Conservation (phyloP, 805 yeast species). For the Torulaspora delbrueckii region DNA sequence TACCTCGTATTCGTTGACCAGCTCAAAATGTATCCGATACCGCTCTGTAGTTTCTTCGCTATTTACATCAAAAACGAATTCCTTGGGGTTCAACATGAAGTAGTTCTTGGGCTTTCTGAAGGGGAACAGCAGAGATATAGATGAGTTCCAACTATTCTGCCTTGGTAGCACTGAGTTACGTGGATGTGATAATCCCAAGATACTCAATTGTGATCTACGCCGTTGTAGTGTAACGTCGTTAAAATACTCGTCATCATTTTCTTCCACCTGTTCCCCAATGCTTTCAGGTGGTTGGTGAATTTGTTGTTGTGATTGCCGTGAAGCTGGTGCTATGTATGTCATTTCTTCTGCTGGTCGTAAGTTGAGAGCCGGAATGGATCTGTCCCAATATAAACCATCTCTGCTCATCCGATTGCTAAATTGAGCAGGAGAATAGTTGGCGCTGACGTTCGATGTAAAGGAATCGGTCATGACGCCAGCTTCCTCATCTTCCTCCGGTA, state of each 20-base stretch:
- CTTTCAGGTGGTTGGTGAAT: conserved; percentile 3
- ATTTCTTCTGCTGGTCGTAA: conserved; percentile 5
- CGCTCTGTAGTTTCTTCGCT: conserved; percentile 26
- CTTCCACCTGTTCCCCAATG: conserved; percentile 15
- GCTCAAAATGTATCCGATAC: conserved; percentile 28
- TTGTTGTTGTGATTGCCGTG: conserved; percentile 3
- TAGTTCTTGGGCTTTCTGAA: conserved; percentile 13
- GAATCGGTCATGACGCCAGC: conserved; percentile 4
- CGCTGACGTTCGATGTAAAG: conserved; percentile 4
- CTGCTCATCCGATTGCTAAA: conserved; percentile 10
- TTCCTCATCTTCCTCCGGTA: conserved; percentile 8
- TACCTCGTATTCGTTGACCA: conserved; percentile 37
- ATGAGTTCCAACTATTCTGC: conserved; percentile 4
- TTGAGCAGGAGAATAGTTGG: conserved; percentile 4
- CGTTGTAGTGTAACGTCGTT: conserved; percentile 31
- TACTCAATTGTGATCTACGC: conserved; percentile 31
- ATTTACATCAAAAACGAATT: conserved; percentile 26
- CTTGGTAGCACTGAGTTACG: conserved; percentile 6
- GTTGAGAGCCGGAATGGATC: conserved; percentile 28
- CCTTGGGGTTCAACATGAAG: conserved; percentile 22
- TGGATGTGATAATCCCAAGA: conserved; percentile 18
- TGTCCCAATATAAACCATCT: conserved; percentile 34
- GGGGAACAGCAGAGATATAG: conserved; percentile 9
- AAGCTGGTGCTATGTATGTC: background rate
- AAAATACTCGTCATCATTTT: conserved; percentile 33